Percentiles rank a stretch among this genome's conserved stretches.
phyloP scores from a whole-genome alignment of 164 flowering plant genomes.

The Warburgia ugandensis region DNA sequence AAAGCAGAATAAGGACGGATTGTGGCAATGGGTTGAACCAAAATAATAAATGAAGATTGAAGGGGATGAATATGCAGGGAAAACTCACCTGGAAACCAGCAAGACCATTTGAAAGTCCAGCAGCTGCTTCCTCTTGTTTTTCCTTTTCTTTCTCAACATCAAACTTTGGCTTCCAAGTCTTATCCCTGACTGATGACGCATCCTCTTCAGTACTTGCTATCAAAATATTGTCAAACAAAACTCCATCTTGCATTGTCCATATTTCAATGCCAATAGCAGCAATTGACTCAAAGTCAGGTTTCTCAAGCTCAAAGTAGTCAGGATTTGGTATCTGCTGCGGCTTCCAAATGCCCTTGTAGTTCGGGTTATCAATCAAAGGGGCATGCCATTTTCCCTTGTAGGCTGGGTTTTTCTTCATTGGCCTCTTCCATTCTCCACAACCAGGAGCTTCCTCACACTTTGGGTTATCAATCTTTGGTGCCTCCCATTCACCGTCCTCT shows the following conservation, averaged over 20 bases:
- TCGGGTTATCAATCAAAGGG: constrained; percentile 78
- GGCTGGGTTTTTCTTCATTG: constrained; percentile 84
- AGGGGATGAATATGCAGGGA: neutral
- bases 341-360: constrained; percentile 97
- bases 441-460: constrained; percentile 85
- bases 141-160: constrained; percentile 78
- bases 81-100: constrained; percentile 56
- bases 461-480: constrained; percentile 89
- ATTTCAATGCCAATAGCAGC: constrained; percentile 96
- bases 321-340: constrained; percentile 85
- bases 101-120: constrained; percentile 36
- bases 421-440: constrained; percentile 98
- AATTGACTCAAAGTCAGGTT: constrained; percentile 78
- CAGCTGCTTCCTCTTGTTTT: constrained; percentile 69
- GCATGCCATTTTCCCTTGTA: constrained; percentile 99
- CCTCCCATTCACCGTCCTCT: constrained; percentile 99
- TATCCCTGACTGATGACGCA: constrained; percentile 55
- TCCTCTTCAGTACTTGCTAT: constrained; percentile 62
- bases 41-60: no score
- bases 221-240: constrained; percentile 87
- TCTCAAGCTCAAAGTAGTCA: constrained; percentile 66
- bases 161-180: constrained; percentile 78
- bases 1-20: neutral
- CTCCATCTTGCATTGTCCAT: constrained; percentile 99
- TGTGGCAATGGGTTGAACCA: no score